Evolutionary conservation across 1,139 yeast species (phyloP), one percentile per base, ranked within the genome.

Genomic region (Yamadazyma triangularis): DNA sequence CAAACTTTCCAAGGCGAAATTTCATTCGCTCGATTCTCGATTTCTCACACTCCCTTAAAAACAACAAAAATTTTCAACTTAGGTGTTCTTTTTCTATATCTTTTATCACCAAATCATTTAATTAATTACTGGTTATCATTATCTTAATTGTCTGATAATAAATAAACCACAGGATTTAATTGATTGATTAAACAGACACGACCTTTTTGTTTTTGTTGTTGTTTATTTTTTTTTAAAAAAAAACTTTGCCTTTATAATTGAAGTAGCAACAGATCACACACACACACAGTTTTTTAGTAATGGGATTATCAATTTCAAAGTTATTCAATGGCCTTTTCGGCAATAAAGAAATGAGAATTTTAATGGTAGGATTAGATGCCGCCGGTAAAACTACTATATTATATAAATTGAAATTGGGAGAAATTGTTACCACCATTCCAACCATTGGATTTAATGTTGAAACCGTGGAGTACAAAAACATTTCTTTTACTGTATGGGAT

Each of bases 301-400:
- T 58, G 64, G 64, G 64, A 40, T 56, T 58, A 49, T 58, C 64
- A 36, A 54, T 58, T 50, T 58, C 64, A 29, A 58, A 58, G 42
- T 55, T 58, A 46, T 57, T 58, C 37, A 51, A 56, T 34, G 56
- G 56, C 39, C 59, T 58, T 38, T 61, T 61, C 45, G 67, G 68
- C 44, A 60, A 60, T 51, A 58, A 58, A 47, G 68, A 61, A 47
- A 61, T 61, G 68, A 58, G 68, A 53, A 61, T 61, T 38, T 60
- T 61, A 42, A 61, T 61, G 68, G 68, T 61, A 39, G 68, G 68
- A 32, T 58, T 61, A 41, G 68, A 61, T 48, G 68, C 68, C 28
- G 68, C 68, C 29, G 68, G 68, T 58, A 61, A 61, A 44, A 61
- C 68, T 45, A 61, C 68, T 47, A 61, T 61, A 33, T 60, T 61